phyloP scores from a whole-genome alignment of 371 early-diverging fungal species.

The Mucor racemosus region DNA sequence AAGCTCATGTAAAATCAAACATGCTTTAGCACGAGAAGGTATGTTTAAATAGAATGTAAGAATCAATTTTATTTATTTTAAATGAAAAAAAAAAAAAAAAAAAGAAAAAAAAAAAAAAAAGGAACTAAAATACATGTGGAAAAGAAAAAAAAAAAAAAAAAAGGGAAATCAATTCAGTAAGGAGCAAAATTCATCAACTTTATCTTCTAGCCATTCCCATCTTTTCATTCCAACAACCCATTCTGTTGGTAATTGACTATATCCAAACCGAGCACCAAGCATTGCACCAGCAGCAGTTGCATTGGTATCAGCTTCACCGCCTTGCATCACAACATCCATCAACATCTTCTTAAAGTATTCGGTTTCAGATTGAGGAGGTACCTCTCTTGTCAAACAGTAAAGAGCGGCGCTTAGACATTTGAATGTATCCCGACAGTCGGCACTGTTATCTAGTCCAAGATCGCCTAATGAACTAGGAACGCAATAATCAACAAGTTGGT shows the following conservation, averaged over 20 bases:
- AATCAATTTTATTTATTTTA: neutral
- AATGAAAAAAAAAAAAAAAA: neutral
- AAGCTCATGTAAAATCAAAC: no score
- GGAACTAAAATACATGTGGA: neutral
- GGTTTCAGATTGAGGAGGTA: constrained; percentile 37
- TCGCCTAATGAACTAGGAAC: constrained; percentile 23
- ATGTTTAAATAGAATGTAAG: no score
- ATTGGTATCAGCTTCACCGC: constrained; percentile 72
- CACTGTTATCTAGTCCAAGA: constrained; percentile 49
- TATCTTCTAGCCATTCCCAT: constrained; percentile 58
- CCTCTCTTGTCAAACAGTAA: constrained; percentile 55
- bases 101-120: neutral
- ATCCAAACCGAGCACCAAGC: constrained; percentile 64
- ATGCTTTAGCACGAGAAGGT: no score
- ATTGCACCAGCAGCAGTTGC: constrained; percentile 68
- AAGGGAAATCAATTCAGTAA: constrained; percentile 22
- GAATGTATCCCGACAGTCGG: constrained; percentile 54
- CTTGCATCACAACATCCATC: constrained; percentile 64
- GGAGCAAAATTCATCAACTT: constrained; percentile 52
- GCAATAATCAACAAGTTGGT: constrained; percentile 47
- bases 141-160: neutral
- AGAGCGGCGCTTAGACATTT: constrained; percentile 64
- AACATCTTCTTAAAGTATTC: constrained; percentile 57
- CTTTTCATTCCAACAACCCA: constrained; percentile 60
- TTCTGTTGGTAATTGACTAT: constrained; percentile 54